Conservation (phyloP, 2,329 filamentous ascomycete species). For the Leptographium lundbergii region DNA sequence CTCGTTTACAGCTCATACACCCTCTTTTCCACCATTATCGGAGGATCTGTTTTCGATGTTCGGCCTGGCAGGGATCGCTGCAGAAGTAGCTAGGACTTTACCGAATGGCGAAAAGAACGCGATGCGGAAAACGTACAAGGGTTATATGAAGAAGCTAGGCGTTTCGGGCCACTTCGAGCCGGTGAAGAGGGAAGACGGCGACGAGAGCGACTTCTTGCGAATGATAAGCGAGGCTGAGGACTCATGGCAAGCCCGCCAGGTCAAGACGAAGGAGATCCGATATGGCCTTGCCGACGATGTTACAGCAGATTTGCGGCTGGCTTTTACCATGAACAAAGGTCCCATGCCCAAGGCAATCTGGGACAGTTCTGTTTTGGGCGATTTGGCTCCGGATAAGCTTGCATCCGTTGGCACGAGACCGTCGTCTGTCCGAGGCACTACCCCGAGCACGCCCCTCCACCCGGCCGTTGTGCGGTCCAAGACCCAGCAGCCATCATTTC, state of each 20-base stretch:
- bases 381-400: conserved; percentile 31
- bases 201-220: conserved; percentile 37
- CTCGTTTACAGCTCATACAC: conserved; percentile 29
- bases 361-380: conserved; percentile 47
- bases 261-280: conserved; percentile 41
- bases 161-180: conserved; percentile 50
- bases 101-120: conserved; percentile 56
- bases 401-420: conserved; percentile 24
- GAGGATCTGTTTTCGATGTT: conserved; percentile 49
- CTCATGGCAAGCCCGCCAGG: conserved; percentile 42
- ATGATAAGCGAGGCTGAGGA: conserved; percentile 40
- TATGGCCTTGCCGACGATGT: conserved; percentile 36
- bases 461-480: conserved; percentile 24
- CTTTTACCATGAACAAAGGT: conserved; percentile 45
- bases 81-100: conserved; percentile 49
- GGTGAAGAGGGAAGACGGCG: conserved; percentile 40
- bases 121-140: conserved; percentile 55
- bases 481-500: conserved; percentile 15
- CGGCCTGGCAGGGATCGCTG: conserved; percentile 41
- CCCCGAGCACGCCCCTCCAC: conserved; percentile 38
- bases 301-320: conserved; percentile 32
- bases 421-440: conserved; percentile 33
- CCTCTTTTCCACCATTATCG: conserved; percentile 34
- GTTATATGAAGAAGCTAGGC: conserved; percentile 51
- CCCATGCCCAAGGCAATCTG: conserved; percentile 40